Evolutionary conservation across 805 yeast genomes (phyloP).

Genomic region (Sporopachydermia quercuum): DNA sequence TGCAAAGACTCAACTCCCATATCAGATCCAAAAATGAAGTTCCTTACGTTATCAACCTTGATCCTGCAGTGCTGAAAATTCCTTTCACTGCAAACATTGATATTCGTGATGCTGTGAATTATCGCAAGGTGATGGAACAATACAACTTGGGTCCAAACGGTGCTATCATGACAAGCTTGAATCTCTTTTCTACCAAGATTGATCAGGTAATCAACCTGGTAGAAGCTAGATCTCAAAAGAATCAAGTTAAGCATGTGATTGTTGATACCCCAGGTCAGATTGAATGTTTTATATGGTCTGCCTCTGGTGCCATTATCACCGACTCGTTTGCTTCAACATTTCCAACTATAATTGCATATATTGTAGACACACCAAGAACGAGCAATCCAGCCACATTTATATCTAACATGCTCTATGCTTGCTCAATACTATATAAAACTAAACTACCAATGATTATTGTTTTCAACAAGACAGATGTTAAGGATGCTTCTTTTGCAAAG

Average conservation of each 20-base stretch:
- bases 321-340: slow-evolving; percentile 92
- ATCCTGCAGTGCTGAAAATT: slow-evolving; percentile 90
- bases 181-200: slow-evolving; percentile 84
- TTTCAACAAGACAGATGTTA: slow-evolving; percentile 86
- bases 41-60: slow-evolving; percentile 82
- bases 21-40: slow-evolving; percentile 47
- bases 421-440: slow-evolving; percentile 90
- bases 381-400: slow-evolving; percentile 92
- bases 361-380: slow-evolving; percentile 92
- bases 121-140: slow-evolving; percentile 92
- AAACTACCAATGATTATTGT: slow-evolving; percentile 94
- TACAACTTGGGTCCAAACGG: slow-evolving; percentile 94
- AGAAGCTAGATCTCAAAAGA: slow-evolving; percentile 48
- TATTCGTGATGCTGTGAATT: slow-evolving; percentile 90
- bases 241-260: slow-evolving; percentile 47
- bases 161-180: slow-evolving; percentile 90
- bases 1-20: slow-evolving; percentile 89
- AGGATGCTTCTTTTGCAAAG: slow-evolving; percentile 72
- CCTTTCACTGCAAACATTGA: slow-evolving; percentile 93
- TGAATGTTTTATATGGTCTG: slow-evolving; percentile 97
- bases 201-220: slow-evolving; percentile 85
- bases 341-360: slow-evolving; percentile 91
- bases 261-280: slow-evolving; percentile 98
- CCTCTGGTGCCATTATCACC: slow-evolving; percentile 91
- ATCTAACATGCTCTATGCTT: slow-evolving; percentile 96